Evolutionary conservation across 306 rosid species (phyloP).

Genomic region (Adenanthera pavonina): DNA sequence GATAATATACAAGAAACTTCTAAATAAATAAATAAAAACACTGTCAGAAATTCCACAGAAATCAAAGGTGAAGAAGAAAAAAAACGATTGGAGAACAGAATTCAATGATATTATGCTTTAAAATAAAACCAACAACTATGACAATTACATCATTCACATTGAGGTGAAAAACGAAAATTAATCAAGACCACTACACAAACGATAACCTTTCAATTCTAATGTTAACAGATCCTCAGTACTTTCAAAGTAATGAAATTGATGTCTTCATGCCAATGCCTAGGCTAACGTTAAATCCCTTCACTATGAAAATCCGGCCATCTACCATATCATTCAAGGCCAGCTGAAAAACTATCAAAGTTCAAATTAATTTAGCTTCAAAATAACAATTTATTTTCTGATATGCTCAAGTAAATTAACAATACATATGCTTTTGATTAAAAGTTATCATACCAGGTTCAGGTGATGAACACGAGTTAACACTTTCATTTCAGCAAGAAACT

Average conservation of each 20-base stretch:
- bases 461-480: conserved; percentile 90
- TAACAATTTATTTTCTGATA: neutral
- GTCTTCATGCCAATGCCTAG: neutral
- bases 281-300: neutral
- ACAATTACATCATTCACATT: neutral
- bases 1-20: neutral
- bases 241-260: neutral
- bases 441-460: conserved; percentile 74
- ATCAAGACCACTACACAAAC: neutral
- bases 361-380: neutral
- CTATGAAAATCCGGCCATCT: neutral
- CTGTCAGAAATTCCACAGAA: neutral
- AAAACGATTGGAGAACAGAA: neutral
- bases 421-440: conserved; percentile 4
- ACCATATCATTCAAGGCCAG: neutral
- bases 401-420: neutral
- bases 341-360: neutral
- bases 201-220: neutral
- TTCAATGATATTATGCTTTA: neutral
- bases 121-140: neutral
- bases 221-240: neutral
- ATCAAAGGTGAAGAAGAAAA: neutral
- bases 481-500: conserved; percentile 82
- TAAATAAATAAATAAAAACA: neutral
- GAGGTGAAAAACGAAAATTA: neutral